These are phyloP conservation scores for Backusella macrospora DNA, from an alignment of 192 early-diverging fungal species.

Conservation along the genomic window DNA sequence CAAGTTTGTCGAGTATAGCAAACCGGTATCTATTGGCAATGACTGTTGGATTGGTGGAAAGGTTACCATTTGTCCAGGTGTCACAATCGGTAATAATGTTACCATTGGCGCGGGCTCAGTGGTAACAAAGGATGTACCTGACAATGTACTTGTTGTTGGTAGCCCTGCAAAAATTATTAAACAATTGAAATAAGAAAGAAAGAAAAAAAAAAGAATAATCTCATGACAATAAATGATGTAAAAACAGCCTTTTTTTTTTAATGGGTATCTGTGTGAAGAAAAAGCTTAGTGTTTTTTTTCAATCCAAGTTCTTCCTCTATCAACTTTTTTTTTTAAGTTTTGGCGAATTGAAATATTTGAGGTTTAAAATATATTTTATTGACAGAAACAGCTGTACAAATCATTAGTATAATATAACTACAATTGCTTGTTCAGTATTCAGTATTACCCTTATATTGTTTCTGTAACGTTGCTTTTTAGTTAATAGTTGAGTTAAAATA, in stretches of 20 bases:
- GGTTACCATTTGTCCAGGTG: constrained; percentile 78
- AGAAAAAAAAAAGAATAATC: not conserved
- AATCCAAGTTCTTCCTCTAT: too few species aligned
- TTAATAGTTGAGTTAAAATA: too few species aligned
- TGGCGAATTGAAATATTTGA: too few species aligned
- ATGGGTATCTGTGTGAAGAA: not conserved
- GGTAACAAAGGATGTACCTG: constrained; percentile 86
- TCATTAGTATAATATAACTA: too few species aligned
- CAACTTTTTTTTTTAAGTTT: too few species aligned
- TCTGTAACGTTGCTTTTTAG: too few species aligned
- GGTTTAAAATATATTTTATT: too few species aligned
- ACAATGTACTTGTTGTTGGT: constrained; percentile 78
- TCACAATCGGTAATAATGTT: constrained; percentile 82
- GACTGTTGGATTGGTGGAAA: constrained; percentile 90
- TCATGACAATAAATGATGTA: not conserved
- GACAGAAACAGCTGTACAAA: too few species aligned
- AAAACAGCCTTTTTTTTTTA: not conserved
- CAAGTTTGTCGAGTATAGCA: constrained; percentile 44
- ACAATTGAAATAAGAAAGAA: not conserved
- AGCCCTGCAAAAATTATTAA: constrained; percentile 85
- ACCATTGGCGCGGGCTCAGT: constrained; percentile 82
- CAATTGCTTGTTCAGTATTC: too few species aligned
- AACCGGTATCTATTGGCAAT: constrained; percentile 73
- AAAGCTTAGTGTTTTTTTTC: not conserved
- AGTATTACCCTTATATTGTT: too few species aligned